phyloP scores from a whole-genome alignment of 2,329 filamentous ascomycete genomes.

The Cordyceps pruinosa region DNA sequence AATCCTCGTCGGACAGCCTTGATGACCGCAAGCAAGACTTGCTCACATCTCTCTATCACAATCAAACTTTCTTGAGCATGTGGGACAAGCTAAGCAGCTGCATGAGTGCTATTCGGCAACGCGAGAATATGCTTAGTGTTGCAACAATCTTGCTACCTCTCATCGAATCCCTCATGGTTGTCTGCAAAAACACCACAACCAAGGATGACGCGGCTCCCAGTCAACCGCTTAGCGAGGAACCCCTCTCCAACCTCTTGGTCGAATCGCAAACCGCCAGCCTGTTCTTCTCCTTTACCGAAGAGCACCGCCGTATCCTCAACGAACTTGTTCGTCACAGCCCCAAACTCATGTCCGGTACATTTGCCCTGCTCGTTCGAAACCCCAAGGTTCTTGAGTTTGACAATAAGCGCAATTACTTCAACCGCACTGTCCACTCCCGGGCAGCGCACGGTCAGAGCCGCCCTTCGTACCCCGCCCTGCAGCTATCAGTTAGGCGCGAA shows the following conservation, averaged over 20 bases:
- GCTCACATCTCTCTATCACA: conserved; percentile 81
- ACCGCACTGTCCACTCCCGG: conserved; percentile 72
- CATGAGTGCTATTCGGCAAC: conserved; percentile 77
- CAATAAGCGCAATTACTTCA: conserved; percentile 99
- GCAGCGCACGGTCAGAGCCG: conserved; percentile 63
- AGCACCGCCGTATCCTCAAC: conserved; percentile 95
- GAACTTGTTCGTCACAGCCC: conserved; percentile 95
- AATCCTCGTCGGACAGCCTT: conserved; percentile 44
- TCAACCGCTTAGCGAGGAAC: conserved; percentile 56
- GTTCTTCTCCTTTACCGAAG: conserved; percentile 97
- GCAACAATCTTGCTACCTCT: conserved; percentile 90
- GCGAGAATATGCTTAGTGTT: conserved; percentile 93
- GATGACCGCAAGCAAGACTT: conserved; percentile 71
- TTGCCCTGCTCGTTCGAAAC: conserved; percentile 93
- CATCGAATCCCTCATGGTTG: conserved; percentile 96
- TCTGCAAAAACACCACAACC: conserved; percentile 93
- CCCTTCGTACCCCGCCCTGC: conserved; percentile 63
- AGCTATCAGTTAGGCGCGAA: conserved; percentile 84
- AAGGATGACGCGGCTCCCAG: conserved; percentile 54
- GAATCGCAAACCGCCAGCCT: conserved; percentile 79
- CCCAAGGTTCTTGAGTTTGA: conserved; percentile 98
- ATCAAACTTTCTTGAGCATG: conserved; percentile 78
- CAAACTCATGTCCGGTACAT: conserved; percentile 97
- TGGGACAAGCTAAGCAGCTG: conserved; percentile 92
- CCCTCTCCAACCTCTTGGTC: conserved; percentile 65